A percentile compares a stretch with the other conserved stretches of the same genome.
Evolutionary conservation across 1,284 basidiomycete species (phyloP).

Genomic region (Moniliella sp.): DNA sequence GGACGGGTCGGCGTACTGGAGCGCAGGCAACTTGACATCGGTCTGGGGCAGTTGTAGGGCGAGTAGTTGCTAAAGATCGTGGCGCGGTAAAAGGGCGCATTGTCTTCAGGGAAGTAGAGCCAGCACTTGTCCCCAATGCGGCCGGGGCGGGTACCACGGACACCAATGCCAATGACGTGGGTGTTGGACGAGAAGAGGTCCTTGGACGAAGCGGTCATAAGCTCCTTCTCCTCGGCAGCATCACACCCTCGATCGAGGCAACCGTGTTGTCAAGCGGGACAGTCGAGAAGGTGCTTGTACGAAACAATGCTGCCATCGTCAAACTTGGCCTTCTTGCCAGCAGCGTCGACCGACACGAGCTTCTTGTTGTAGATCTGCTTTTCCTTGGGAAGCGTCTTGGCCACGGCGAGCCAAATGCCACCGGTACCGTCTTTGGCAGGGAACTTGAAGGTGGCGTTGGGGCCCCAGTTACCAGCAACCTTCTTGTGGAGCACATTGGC

Average conservation of each 20-base stretch:
- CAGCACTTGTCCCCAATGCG: constrained; percentile 41
- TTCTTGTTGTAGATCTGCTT: constrained; percentile 35
- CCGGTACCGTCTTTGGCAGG: constrained; percentile 40
- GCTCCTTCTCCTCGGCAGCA: constrained; percentile 27
- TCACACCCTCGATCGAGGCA: constrained; percentile 25
- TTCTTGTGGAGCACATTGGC: constrained; percentile 40
- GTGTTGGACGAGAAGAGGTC: constrained; percentile 38
- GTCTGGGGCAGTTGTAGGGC: constrained; percentile 37
- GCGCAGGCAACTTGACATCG: constrained; percentile 35
- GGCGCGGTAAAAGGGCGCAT: constrained; percentile 41
- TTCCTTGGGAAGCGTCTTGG: constrained; percentile 36
- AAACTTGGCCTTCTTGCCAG: constrained; percentile 35
- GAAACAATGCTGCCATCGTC: constrained; percentile 36
- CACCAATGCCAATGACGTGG: constrained; percentile 40
- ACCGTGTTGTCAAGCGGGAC: constrained; percentile 38
- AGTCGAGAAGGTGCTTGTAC: constrained; percentile 39
- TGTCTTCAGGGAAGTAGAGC: constrained; percentile 38
- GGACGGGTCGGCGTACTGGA: constrained; percentile 38
- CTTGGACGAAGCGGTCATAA: constrained; percentile 33
- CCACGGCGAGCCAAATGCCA: constrained; percentile 41
- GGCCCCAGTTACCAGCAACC: constrained; percentile 40
- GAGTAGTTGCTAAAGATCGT: constrained; percentile 43
- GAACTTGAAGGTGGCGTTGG: constrained; percentile 42
- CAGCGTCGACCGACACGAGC: constrained; percentile 35
- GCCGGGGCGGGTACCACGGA: constrained; percentile 38